These are phyloP conservation scores for Camellia japonica DNA, from an alignment of 148 eudicot genomes.

Conservation along the genomic window DNA sequence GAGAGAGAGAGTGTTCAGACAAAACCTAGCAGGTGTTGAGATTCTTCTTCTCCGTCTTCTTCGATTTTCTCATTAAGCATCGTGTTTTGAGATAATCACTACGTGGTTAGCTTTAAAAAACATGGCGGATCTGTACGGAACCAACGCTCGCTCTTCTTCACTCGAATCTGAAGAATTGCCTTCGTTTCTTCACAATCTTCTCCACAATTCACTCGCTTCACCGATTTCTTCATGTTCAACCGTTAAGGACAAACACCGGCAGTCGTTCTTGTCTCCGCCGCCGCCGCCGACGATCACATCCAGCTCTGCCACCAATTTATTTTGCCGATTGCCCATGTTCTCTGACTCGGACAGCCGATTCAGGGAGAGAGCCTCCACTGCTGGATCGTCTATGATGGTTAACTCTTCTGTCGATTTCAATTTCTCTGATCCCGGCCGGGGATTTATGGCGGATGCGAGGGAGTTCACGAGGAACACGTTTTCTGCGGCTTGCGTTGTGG, in stretches of 20 bases:
- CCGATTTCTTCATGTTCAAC: background rate
- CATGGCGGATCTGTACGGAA: constrained; percentile 50
- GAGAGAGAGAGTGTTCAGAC: background rate
- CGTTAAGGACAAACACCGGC: constrained; percentile 1
- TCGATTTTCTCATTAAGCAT: background rate
- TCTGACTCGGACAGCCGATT: constrained; percentile 9
- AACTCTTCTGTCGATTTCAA: constrained; percentile 16
- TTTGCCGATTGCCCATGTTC: constrained; percentile 20
- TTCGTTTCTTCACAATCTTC: constrained; percentile 54
- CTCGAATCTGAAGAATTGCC: constrained; percentile 71
- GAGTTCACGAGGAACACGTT: background rate
- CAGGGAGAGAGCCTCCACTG: constrained; percentile 2
- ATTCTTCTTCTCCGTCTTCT: background rate
- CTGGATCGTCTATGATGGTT: constrained; percentile 5
- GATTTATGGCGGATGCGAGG: constrained; percentile 17
- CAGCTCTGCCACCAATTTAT: background rate
- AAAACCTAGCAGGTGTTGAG: background rate
- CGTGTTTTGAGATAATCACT: background rate
- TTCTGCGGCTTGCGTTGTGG: constrained; percentile 10
- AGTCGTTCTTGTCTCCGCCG: constrained; percentile 14
- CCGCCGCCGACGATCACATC: constrained; percentile 11
- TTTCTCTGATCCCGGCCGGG: constrained; percentile 35
- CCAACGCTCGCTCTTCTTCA: constrained; percentile 18
- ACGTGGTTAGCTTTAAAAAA: background rate
- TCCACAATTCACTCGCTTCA: constrained; percentile 39